Base-by-base conservation (phyloP, 768 basidiomycete species). In the Calocybe gangraenosa region DNA sequence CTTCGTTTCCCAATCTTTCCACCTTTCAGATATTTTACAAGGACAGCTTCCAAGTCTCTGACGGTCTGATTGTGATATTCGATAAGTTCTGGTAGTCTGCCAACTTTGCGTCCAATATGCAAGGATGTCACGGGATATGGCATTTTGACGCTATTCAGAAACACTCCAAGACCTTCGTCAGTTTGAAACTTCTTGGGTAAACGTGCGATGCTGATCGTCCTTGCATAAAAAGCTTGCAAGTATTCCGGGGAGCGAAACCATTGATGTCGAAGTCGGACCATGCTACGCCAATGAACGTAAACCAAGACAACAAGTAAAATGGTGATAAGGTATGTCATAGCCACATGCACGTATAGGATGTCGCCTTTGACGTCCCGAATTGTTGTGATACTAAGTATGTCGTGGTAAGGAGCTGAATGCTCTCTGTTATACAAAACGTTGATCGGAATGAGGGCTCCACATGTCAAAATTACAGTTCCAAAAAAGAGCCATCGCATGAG, bases 171-270 rank as follows among this genome's bases (percentile, higher is more conserved):
- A 13, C 92, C 94, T 50, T 86, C 78, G 62, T 98, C 95, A 6
- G 78, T 82, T 60, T 93, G 87, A 49, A 73, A 70, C 58, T 83
- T 83, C 68, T 81, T 88, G 19, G 83, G 80, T 7, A 97, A 86
- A 50, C 77, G 75, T n/a, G 75, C 80, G 52, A 93, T 75, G 64
- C 89, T 80, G 40, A 98, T 75, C 0, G 94, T 95, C 30, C 95
- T 79, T 0, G 92, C 90, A 59, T 95, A 92, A 71, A 97, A 94
- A 0, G 86, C 85, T 47, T 84, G 74, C 41, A 83, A 73, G 65
- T 95, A 93, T 56, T 88, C 87, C 13, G 87, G 83, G 1, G 87
- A 88, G 50, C 85, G 81, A 71, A 92, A 97, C 87, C 90, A 98
- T 28, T 74, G 69, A 51, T 77, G 74, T 3, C 94, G 85, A 0